Percentiles rank a stretch among this genome's conserved stretches.
Conservation (phyloP, 495 filamentous ascomycete genomes). For the Podospora anserina region DNA sequence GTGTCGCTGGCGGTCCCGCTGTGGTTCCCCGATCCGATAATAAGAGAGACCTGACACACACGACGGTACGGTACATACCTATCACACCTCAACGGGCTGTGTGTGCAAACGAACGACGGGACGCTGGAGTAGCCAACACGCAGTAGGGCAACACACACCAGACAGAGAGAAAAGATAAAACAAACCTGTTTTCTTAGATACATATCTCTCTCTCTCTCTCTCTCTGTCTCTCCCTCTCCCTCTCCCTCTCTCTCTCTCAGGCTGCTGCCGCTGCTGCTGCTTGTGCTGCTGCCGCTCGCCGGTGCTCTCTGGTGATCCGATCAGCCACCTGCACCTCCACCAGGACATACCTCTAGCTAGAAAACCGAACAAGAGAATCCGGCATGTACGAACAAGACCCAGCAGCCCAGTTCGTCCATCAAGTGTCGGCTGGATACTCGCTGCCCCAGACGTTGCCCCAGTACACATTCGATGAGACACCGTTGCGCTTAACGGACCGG, state of each 20-base stretch:
- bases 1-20: conserved; percentile 9
- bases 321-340: background rate
- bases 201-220: no score
- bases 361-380: background rate
- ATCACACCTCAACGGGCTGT: background rate
- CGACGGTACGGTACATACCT: conserved; percentile 19
- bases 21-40: conserved; percentile 18
- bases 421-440: background rate
- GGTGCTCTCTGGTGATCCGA: conserved; percentile 1
- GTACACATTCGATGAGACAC: conserved; percentile 44
- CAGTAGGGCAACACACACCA: conserved; percentile 5
- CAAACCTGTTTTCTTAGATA: conserved; percentile 11
- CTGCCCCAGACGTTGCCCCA: conserved; percentile 24
- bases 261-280: conserved; percentile 6
- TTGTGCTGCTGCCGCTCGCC: conserved; percentile 8
- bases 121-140: background rate
- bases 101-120: conserved; percentile 6
- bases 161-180: conserved; percentile 19
- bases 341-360: background rate
- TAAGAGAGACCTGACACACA: conserved; percentile 17
- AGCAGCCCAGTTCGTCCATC: conserved; percentile 1
- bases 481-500: conserved; percentile 33
- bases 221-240: no score
- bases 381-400: conserved; percentile 4
- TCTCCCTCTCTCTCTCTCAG: no score